Percentiles rank a stretch among this genome's conserved stretches.
These are phyloP conservation scores for Botrytis medusae DNA, from an alignment of 2,329 filamentous ascomycete species.

Conservation along the genomic window DNA sequence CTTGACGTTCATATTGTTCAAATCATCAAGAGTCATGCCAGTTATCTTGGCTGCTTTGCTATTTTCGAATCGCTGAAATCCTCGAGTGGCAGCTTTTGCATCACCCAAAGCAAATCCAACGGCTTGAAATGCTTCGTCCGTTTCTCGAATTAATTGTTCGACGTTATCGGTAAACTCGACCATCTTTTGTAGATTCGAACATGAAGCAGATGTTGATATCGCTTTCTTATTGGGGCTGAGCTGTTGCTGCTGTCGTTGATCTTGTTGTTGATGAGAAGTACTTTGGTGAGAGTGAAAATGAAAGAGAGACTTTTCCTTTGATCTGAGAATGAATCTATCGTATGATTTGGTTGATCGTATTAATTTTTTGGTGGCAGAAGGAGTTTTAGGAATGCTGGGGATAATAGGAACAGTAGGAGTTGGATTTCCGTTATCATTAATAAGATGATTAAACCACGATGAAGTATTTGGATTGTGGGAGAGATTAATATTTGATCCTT, in stretches of 20 bases:
- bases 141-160: conserved; percentile 49
- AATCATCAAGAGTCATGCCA: not conserved
- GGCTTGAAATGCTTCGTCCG: conserved; percentile 52
- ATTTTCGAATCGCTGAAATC: conserved; percentile 31
- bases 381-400: not conserved
- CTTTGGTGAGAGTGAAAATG: not conserved
- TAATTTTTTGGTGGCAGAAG: not conserved
- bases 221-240: not conserved
- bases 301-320: not conserved
- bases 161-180: conserved; percentile 34
- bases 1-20: not conserved
- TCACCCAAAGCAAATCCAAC: conserved; percentile 46
- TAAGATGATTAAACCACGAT: conserved; percentile 5
- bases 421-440: conserved; percentile 6
- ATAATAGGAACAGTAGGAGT: not conserved
- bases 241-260: not conserved
- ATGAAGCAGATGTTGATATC: conserved; percentile 24
- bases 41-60: not conserved
- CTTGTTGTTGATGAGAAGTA: not conserved
- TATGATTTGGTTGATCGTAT: conserved; percentile 5
- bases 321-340: not conserved
- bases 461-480: not conserved
- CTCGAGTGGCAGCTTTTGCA: conserved; percentile 38
- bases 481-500: conserved; percentile 16
- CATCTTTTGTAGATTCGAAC: conserved; percentile 34